A percentile compares a stretch with the other conserved stretches of the same genome.
Evolutionary conservation across 495 filamentous ascomycete genomes (phyloP).

Genomic region (Penicillium pancosmium): DNA sequence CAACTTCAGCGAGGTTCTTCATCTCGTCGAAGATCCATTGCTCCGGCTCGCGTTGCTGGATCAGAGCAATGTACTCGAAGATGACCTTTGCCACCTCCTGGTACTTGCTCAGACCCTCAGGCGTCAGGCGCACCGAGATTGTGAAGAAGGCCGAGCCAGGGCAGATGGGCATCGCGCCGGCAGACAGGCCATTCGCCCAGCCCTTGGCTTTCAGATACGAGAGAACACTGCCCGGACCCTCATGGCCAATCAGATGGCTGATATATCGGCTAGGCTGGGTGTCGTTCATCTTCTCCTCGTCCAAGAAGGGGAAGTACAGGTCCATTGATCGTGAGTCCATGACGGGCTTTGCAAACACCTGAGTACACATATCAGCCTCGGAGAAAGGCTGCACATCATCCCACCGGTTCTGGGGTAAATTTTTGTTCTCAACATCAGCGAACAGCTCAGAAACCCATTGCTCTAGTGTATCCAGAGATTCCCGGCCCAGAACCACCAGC

Average conservation of each 20-base stretch:
- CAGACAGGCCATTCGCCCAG: conserved; percentile 87
- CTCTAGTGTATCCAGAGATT: conserved; percentile 86
- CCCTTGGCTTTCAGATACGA: conserved; percentile 94
- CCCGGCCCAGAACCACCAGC: conserved; percentile 85
- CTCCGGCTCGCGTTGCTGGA: conserved; percentile 78
- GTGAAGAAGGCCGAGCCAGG: conserved; percentile 86
- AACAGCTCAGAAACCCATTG: conserved; percentile 88
- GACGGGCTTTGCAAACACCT: conserved; percentile 93
- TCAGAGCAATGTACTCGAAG: conserved; percentile 92
- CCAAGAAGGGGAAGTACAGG: conserved; percentile 84
- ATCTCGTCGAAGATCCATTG: conserved; percentile 94
- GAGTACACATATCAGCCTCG: conserved; percentile 68
- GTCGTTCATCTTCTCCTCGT: conserved; percentile 82
- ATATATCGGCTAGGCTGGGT: conserved; percentile 88
- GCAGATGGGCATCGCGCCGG: conserved; percentile 75
- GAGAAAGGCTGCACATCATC: conserved; percentile 70
- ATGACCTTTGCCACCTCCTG: conserved; percentile 83
- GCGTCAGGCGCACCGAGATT: conserved; percentile 77
- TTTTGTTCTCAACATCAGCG: conserved; percentile 79
- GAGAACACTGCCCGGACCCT: conserved; percentile 95
- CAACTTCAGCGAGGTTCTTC: conserved; percentile 84
- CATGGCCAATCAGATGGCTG: conserved; percentile 92
- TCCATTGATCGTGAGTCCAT: conserved; percentile 89
- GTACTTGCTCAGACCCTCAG: conserved; percentile 84
- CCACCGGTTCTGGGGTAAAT: conserved; percentile 81